phyloP scores from a whole-genome alignment of 345 rosid species.

The Eucalyptus rudis region DNA sequence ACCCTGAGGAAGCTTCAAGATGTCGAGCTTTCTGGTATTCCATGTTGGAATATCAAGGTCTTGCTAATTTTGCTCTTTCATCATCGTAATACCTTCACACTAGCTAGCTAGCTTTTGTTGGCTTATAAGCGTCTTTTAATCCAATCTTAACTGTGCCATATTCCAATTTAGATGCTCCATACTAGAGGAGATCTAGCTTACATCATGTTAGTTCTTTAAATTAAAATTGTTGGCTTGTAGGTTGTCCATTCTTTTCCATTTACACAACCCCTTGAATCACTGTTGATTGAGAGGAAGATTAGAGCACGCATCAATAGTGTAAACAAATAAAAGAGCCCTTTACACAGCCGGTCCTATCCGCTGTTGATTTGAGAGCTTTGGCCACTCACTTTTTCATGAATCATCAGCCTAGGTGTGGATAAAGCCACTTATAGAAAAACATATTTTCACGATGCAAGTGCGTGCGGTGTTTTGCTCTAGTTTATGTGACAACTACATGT shows the following conservation, averaged over 20 bases:
- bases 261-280: background rate
- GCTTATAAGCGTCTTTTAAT: too few relatives aligned
- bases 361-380: background rate
- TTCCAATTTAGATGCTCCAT: too few relatives aligned
- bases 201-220: too few relatives aligned
- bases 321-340: background rate
- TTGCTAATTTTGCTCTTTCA: too few relatives aligned
- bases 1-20: too few relatives aligned
- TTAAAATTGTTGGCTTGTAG: background rate
- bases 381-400: background rate
- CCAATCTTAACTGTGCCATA: too few relatives aligned
- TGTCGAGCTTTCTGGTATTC: too few relatives aligned
- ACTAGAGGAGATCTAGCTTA: too few relatives aligned
- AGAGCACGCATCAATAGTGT: background rate
- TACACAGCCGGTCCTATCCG: background rate
- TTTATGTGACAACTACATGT: background rate
- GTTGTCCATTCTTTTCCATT: background rate
- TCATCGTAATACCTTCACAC: too few relatives aligned
- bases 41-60: too few relatives aligned
- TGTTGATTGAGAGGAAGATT: background rate
- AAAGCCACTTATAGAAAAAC: background rate
- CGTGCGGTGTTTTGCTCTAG: background rate
- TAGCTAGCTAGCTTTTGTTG: too few relatives aligned
- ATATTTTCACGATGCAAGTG: background rate
- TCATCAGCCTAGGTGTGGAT: background rate